phyloP scores from a whole-genome alignment of 495 filamentous ascomycete species.

The Lasiosphaeria ovina region DNA sequence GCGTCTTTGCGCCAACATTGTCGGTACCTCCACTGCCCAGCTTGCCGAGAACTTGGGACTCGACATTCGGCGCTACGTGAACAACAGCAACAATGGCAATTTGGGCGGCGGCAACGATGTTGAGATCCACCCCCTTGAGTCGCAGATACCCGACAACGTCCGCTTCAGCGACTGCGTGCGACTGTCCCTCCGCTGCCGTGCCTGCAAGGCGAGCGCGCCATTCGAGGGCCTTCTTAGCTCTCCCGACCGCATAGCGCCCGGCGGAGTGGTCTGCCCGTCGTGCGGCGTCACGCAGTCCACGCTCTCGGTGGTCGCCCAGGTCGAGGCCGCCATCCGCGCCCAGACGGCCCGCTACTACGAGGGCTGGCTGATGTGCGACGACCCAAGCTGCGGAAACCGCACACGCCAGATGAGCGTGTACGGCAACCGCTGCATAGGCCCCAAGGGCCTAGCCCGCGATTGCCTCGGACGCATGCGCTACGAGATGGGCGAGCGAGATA shows the following conservation, averaged over 20 bases:
- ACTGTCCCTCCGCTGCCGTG: constrained; percentile 73
- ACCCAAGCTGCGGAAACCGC: constrained; percentile 78
- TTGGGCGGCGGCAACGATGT: constrained; percentile 44
- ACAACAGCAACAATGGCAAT: constrained; percentile 30
- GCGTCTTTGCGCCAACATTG: constrained; percentile 93
- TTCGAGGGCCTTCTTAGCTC: constrained; percentile 72
- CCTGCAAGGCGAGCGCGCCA: constrained; percentile 65
- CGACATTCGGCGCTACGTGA: constrained; percentile 78
- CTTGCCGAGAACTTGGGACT: constrained; percentile 92
- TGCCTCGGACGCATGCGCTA: constrained; percentile 88
- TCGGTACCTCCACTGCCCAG: constrained; percentile 81
- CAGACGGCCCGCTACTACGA: constrained; percentile 84
- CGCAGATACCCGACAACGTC: constrained; percentile 81
- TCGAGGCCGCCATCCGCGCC: constrained; percentile 78
- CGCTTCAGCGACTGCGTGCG: constrained; percentile 80
- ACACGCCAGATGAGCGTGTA: constrained; percentile 91
- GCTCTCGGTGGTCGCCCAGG: constrained; percentile 75
- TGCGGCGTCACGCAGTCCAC: constrained; percentile 60
- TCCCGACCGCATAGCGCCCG: constrained; percentile 57
- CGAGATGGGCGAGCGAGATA: constrained; percentile 79
- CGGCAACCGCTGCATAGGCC: constrained; percentile 84
- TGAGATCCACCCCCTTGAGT: constrained; percentile 84
- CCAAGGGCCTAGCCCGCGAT: constrained; percentile 73
- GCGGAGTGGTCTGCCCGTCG: constrained; percentile 73
- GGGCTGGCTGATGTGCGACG: constrained; percentile 87